Base-by-base conservation (phyloP, 306 rosid species). In the Mimosa bimucronata region DNA sequence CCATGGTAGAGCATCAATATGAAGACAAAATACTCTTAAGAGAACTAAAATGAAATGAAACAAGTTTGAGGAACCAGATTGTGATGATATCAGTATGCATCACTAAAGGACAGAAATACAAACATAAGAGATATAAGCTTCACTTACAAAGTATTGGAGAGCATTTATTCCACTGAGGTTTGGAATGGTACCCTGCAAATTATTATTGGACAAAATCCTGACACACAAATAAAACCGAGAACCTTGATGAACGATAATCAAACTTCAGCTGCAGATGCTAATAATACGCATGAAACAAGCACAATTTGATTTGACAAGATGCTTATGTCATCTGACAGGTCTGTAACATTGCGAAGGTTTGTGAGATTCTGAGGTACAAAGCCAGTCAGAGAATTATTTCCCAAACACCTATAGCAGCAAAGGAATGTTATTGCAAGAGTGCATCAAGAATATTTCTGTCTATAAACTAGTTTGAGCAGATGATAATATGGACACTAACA, bases 401-500 rank as follows among this genome's bases (percentile, higher is more conserved):
- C 92, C 19, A 88, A 61, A 73, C 92, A 87, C 82, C 92, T 90
- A 83, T 15, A 66, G 15, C 64, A 73, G 78, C 58, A 44, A 73
- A 30, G 76, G 61, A 14, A 61, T 66, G 55, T 34, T 34, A 34
- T 34, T 34, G 37, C 37, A 2, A 34, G 5, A 34, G 37, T 34
- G 37, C 37, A 34, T 34, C 37, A 34, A 34, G 37, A 34, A 34
- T 34, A 34, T 5, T 34, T 34, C 37, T 34, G 5, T 34, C 37
- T 34, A 34, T 34, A 34, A 34, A 2, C 37, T 81, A 71, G 76
- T 75, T 74, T 72, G 58, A 71, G 66, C 3, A 64, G 62, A 13
- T 41, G 68, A 76, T 25, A 28, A 82, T 15, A 21, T 77, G 58
- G 85, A 81, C 81, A 89, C 96, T 91, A 70, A 91, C 93, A 91